These are phyloP conservation scores for Penicillium brevicompactum DNA, from an alignment of 2,329 filamentous ascomycete genomes.

Conservation along the genomic window DNA sequence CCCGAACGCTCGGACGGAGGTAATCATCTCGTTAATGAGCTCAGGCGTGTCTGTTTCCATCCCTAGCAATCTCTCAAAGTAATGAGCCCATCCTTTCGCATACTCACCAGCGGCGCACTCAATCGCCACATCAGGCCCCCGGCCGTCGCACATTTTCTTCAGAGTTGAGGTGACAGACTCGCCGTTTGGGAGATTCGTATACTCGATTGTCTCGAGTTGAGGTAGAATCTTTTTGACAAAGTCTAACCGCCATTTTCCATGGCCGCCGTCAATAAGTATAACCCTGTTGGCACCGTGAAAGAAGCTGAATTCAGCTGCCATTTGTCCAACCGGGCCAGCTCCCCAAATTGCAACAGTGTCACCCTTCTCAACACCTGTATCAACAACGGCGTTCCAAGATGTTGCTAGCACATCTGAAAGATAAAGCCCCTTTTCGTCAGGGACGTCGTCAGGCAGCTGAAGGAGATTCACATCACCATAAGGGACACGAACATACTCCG, in stretches of 20 bases:
- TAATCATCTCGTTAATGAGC: conserved; percentile 54
- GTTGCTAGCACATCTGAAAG: conserved; percentile 77
- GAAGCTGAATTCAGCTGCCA: conserved; percentile 66
- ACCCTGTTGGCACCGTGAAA: conserved; percentile 70
- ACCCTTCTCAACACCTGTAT: conserved; percentile 72
- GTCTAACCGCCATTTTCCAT: conserved; percentile 58
- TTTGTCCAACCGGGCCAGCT: conserved; percentile 78
- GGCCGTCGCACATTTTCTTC: conserved; percentile 68
- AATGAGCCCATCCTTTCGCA: conserved; percentile 60
- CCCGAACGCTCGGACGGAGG: conserved; percentile 37
- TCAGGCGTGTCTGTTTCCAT: conserved; percentile 80
- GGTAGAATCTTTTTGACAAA: conserved; percentile 65
- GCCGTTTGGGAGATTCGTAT: conserved; percentile 61
- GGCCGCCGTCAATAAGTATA: conserved; percentile 49
- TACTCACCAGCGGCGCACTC: conserved; percentile 67
- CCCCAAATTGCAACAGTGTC: conserved; percentile 81
- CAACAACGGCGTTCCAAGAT: conserved; percentile 75
- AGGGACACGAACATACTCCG: conserved; percentile 80
- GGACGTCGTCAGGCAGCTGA: conserved; percentile 72
- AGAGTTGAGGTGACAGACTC: conserved; percentile 68
- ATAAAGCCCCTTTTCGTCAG: conserved; percentile 78
- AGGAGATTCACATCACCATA: conserved; percentile 77
- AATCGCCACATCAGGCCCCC: conserved; percentile 70
- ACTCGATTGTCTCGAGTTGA: conserved; percentile 69
- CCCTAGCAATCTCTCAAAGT: conserved; percentile 60